Evolutionary conservation across 2,329 filamentous ascomycete genomes (phyloP), one percentile per base, ranked within the genome.

Genomic region (Ophiostoma angusticollis): DNA sequence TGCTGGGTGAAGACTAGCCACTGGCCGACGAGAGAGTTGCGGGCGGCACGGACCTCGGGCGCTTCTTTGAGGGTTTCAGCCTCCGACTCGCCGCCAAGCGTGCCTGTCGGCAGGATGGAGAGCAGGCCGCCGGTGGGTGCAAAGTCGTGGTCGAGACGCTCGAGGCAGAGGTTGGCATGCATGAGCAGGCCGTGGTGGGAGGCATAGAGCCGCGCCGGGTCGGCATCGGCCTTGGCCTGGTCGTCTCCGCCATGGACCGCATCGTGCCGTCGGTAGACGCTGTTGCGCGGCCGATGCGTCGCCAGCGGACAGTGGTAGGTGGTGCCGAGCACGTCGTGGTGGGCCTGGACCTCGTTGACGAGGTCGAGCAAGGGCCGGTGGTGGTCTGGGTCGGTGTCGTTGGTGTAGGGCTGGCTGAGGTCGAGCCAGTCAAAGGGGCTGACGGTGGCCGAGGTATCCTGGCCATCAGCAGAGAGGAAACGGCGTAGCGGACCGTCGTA

Each of bases 351-450:
- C 17, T 63, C 54, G 48, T 74, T 74, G 29, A 54, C 49, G 9
- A 72, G 54, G 13, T 58, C 60, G 40, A 57, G 59, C 18, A 73
- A 59, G 6, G 67, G 68, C 19, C 57, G 53, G 45, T 65, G 54
- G 48, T 73, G 69, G 35, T 52, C 56, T 13, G 56, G 55, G 43
- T 72, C 67, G 13, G 25, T 29, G 28, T 63, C 57, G 41, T 65
- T 71, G 16, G 52, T 45, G 49, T 77, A 77, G 0, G 64, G 62
- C 18, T 42, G 46, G n/a, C 52, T 52, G 5, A 77, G 58, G 44
- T 74, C 64, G 34, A 78, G 58, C 59, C 67, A 77, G 57, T 77
- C 73, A 47, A 70, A 75, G 2, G 70, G 67, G 40, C 72, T 62
- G 56, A 41, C 58, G 16, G 31, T 23, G 5, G 27, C 30, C 12